These are phyloP conservation scores for Alisma plantagoaquatica DNA, from an alignment of 106 monocot species.

Conservation along the genomic window DNA sequence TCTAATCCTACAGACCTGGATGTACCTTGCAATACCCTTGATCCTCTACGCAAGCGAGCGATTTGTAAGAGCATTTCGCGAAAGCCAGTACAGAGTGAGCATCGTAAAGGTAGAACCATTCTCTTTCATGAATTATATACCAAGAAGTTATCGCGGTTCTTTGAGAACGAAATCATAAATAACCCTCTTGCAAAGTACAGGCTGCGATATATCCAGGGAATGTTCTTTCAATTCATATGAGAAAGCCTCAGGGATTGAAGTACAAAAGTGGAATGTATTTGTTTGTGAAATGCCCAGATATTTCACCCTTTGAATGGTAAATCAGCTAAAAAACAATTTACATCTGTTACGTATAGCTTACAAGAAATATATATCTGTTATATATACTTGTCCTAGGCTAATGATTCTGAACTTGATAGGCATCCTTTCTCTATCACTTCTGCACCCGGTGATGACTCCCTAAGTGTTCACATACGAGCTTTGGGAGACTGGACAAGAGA, in stretches of 20 bases:
- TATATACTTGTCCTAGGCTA: background rate
- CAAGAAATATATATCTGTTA: background rate
- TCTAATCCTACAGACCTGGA: slow-evolving; percentile 64
- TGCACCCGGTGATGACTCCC: slow-evolving; percentile 72
- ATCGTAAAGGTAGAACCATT: slow-evolving; percentile 86
- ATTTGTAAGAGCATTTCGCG: slow-evolving; percentile 60
- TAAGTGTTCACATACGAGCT: slow-evolving; percentile 92
- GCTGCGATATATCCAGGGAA: slow-evolving; percentile 94
- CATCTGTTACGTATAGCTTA: background rate
- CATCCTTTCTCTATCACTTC: slow-evolving; percentile 97
- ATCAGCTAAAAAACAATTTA: slow-evolving; percentile 4
- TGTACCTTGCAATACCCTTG: slow-evolving; percentile 73
- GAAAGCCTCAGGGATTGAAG: slow-evolving; percentile 72
- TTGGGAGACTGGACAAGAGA: slow-evolving; percentile 93
- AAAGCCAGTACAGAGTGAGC: slow-evolving; percentile 52
- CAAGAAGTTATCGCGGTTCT: too few species aligned
- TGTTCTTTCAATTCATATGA: slow-evolving; percentile 91
- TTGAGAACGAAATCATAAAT: too few species aligned
- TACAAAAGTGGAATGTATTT: slow-evolving; percentile 97
- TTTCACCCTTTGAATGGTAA: slow-evolving; percentile 95
- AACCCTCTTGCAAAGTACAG: slow-evolving; percentile 22
- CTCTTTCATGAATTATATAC: too few species aligned
- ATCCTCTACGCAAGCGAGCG: slow-evolving; percentile 68
- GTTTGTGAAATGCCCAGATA: slow-evolving; percentile 89
- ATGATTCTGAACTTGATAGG: too few species aligned